Conservation (phyloP, 495 filamentous ascomycete genomes). For the Penicillium tannophilum region DNA sequence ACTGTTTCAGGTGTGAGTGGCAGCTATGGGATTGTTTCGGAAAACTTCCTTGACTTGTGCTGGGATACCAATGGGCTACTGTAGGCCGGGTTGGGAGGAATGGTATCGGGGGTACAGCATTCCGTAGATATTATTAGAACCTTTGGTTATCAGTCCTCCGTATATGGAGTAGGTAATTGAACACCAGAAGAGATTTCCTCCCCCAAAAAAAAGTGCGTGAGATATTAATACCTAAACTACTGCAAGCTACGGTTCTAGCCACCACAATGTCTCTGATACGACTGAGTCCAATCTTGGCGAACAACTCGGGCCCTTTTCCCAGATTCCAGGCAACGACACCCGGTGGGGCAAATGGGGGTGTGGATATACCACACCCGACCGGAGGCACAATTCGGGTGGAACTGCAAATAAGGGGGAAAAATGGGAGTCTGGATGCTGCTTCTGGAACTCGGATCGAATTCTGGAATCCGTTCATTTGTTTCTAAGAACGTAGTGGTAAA, state of each 20-base stretch:
- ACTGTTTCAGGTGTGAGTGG: background rate
- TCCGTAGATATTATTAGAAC: slow-evolving; percentile 8
- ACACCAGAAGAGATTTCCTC: too few relatives aligned
- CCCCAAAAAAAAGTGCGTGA: too few relatives aligned
- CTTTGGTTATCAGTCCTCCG: too few relatives aligned
- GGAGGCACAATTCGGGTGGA: slow-evolving; percentile 11
- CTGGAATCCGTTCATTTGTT: background rate
- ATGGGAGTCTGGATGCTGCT: slow-evolving; percentile 11
- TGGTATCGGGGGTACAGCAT: background rate
- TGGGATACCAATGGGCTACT: too few relatives aligned
- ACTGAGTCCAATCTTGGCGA: background rate
- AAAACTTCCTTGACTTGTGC: background rate
- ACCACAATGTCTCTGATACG: background rate
- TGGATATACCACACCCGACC: slow-evolving; percentile 4
- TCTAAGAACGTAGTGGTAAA: background rate
- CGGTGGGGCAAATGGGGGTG: slow-evolving; percentile 4
- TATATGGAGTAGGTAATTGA: background rate
- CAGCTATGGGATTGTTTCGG: too few relatives aligned
- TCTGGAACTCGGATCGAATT: slow-evolving; percentile 20
- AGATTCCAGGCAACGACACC: background rate
- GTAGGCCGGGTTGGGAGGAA: background rate
- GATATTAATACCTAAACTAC: background rate
- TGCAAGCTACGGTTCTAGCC: background rate
- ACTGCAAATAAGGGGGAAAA: slow-evolving; percentile 12
- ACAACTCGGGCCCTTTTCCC: slow-evolving; percentile 4